Evolutionary conservation across 2,329 filamentous ascomycete genomes (phyloP), one percentile per base, ranked within the genome.

Genomic region (Colletotrichum camelliae): DNA sequence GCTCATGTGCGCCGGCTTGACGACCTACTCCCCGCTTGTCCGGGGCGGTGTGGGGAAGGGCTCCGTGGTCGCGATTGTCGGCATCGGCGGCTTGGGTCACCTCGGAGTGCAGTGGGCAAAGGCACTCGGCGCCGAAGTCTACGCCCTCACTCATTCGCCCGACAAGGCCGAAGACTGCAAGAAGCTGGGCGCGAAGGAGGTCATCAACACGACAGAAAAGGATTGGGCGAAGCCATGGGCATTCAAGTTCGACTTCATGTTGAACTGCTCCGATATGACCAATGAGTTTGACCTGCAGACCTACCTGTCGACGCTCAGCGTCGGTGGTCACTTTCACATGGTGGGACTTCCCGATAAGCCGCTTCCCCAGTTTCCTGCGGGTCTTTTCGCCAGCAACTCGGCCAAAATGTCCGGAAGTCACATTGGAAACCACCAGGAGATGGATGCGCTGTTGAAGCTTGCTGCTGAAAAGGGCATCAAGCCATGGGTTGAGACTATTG

Each of bases 1-100:
- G 1, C 92, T 97, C 87, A 88, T 96, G 33, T 96, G 95, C 81
- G 95, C 92, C 2, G 95, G 95, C 2, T 89, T 96, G 68, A 97
- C 95, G 0, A 90, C 93, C 0, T 97, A 91, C 81, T 90, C 90
- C 6, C 94, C 95, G 0, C 84, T 97, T 18, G 89, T 89, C 66
- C 89, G 93, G 33, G 92, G 94, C 43, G 91, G 91, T 2, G 89
- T 91, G 39, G 94, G 94, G 0, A 92, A 93, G 0, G 94, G 94
- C 6, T 94, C 94, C 83, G 88, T 85, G 5, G 93, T 96, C 0
- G 94, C 92, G 0, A 90, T 96, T 69, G 87, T 95, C 15, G 94
- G 94, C 8, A 87, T 96, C 15, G 94, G 94, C 8, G 94, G 94
- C 0, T 84, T 96, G 0, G 94, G 94, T 0, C 94, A 96, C 81